Evolutionary conservation across 2,329 filamentous ascomycete species (phyloP), one percentile per base, ranked within the genome.

Genomic region (Tolypocladium amazonense): DNA sequence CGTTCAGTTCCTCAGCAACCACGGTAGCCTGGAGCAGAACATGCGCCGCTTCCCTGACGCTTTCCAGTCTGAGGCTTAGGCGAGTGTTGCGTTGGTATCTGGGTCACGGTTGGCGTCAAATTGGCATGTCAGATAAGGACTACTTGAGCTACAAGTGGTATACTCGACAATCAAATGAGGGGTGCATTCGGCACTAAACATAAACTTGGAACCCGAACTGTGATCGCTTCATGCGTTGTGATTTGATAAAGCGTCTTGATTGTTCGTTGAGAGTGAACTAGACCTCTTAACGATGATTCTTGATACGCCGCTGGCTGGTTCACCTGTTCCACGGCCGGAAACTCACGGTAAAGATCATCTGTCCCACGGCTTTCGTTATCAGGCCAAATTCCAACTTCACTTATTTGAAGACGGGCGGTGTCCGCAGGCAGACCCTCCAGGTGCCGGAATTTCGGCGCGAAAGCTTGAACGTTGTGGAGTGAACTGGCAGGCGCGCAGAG

Each of bases 1-100:
- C 82, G 94, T 99, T 71, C 92, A 99, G 85, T 99, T 99, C 89
- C 87, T 97, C 72, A 85, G 85, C 82, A 96, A 95, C 86, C 88
- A 96, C 81, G 94, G 94, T 73, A 83, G 81, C 72, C 82, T 99
- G 69, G 85, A 82, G 76, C 70, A 89, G 70, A 99, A 99, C 88
- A 87, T 99, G 76, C 87, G 86, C 80, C 86, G 90, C 72, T 99
- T 97, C 90, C 94, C 94, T 71, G 88, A 89, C 65, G 94, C 94
- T 75, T 99, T 95, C 82, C 79, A 79, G 65, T 71, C 73, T 56
- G 78, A 81, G 75, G 81, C 78, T 75, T 84, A 78, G 71, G 69
- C 65, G 68, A 68, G 70, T 70, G 66, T 67, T 68, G 66, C 65
- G 68, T 66, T 70, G 68, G 69, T 68, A 72, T 72, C 71, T 74